Conservation (phyloP, 2,329 filamentous ascomycete genomes). For the Claviceps sp. region DNA sequence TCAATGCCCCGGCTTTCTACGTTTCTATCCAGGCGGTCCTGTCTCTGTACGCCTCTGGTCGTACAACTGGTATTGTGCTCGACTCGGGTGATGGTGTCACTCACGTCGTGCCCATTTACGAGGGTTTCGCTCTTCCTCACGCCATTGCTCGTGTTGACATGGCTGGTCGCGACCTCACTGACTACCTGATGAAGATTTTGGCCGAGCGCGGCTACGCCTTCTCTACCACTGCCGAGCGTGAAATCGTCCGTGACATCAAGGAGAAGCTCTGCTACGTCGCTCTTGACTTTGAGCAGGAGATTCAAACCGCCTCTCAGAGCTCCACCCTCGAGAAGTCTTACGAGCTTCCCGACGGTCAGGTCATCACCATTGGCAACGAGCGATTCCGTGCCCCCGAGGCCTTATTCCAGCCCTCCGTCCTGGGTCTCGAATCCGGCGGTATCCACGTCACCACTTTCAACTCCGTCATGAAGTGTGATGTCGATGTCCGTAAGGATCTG, state of each 20-base stretch:
- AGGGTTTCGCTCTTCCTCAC: slow-evolving; percentile 99
- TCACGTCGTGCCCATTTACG: slow-evolving; percentile 99
- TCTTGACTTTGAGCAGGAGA: slow-evolving; percentile 99
- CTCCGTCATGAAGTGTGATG: slow-evolving; percentile 99
- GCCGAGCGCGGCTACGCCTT: slow-evolving; percentile 99
- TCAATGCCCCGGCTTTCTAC: slow-evolving; percentile 99
- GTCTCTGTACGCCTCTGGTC: slow-evolving; percentile 98
- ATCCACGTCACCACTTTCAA: slow-evolving; percentile 99
- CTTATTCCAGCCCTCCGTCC: slow-evolving; percentile 96
- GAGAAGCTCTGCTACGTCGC: slow-evolving; percentile 99
- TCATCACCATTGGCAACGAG: slow-evolving; percentile 99
- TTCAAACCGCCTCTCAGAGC: slow-evolving; percentile 98
- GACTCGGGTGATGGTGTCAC: slow-evolving; percentile 99
- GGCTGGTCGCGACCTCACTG: slow-evolving; percentile 99
- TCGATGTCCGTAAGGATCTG: slow-evolving; percentile 99
- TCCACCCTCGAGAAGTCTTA: slow-evolving; percentile 99
- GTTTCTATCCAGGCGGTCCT: slow-evolving; percentile 99
- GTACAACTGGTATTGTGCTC: slow-evolving; percentile 99
- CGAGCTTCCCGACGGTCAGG: slow-evolving; percentile 97
- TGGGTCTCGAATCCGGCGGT: slow-evolving; percentile 96
- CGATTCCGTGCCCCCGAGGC: slow-evolving; percentile 99
- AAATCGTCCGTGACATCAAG: slow-evolving; percentile 99
- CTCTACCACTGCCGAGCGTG: slow-evolving; percentile 98
- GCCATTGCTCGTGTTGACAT: slow-evolving; percentile 99
- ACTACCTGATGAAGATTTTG: slow-evolving; percentile 99